Evolutionary conservation across 2,329 filamentous ascomycete species (phyloP), one percentile per base, ranked within the genome.

Genomic region (Fusarium nelsonii): DNA sequence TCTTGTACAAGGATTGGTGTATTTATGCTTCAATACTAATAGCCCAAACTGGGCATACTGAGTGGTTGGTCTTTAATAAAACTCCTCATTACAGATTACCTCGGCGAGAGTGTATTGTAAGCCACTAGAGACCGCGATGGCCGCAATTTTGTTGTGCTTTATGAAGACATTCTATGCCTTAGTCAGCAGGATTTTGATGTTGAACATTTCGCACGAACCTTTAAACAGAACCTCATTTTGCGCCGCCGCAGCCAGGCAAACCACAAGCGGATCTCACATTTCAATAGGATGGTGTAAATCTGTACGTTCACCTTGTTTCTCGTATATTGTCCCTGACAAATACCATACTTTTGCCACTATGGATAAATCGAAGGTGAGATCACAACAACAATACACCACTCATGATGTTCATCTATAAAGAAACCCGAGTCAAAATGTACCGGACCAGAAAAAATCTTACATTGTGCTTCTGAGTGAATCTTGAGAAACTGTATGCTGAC

Each of bases 341-440:
- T 14, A n/a, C 32, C 28, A 14, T 11, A 10, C 15, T 32, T 20
- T 26, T 28, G 18, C 32, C 50, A 68, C 41, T 20, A 74, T 74
- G 73, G 73, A 74, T 48, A 74, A 72, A 66, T 71, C 69, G 26
- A 74, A 74, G 72, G 73, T 74, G 36, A 61, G 72, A 53, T 40
- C 2, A 18, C 16, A 58, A 57, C 8, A 44, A 40, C 37, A 46
- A 30, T 28, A 61, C 51, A 41, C 18, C 34, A n/a, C 33, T 32
- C 34, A 43, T 12, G 14, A 33, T 40, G 15, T 16, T 48, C 15
- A 16, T 20, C 33, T 48, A 11, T 15, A 14, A 6, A 8, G 18
- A 5, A 23, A 26, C 18, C 34, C 23, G 10, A n/a, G 12, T 15
- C 11, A 23, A 12, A 11, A 16, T 16, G 12, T 26, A n/a, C 23